Conservation (phyloP, 208 protist genomes). For the Crithidia fasciculata region DNA sequence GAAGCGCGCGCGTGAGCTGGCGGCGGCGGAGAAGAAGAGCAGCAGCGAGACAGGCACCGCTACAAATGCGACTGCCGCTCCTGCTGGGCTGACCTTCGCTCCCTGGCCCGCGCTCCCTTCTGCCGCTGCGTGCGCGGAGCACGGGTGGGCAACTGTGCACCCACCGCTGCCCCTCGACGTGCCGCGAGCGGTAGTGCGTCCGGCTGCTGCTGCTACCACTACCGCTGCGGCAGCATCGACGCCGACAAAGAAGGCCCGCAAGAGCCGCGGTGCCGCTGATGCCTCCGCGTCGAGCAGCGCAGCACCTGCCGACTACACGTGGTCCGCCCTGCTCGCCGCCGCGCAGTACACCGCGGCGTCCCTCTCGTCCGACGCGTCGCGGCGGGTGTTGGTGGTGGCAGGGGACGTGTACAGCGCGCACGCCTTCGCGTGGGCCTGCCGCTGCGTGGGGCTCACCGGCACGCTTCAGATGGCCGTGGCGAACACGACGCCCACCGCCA, state of each 20-base stretch:
- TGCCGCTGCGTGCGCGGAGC: slow-evolving; percentile 11
- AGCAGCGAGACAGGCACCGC: neutral
- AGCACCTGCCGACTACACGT: slow-evolving; percentile 31
- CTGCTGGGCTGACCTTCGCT: neutral
- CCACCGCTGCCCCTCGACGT: slow-evolving; percentile 40
- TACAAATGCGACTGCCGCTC: neutral
- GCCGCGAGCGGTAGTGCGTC: slow-evolving; percentile 50
- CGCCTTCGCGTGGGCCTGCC: slow-evolving; percentile 81
- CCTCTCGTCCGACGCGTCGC: slow-evolving; percentile 9
- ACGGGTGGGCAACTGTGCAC: slow-evolving; percentile 26
- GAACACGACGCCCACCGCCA: neutral
- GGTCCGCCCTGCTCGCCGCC: slow-evolving; percentile 60
- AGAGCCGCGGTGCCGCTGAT: too few species aligned
- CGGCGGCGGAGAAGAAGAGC: slow-evolving; percentile 3
- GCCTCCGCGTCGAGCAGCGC: too few species aligned
- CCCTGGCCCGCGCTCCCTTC: slow-evolving; percentile 43
- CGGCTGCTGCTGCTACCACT: slow-evolving; percentile 13
- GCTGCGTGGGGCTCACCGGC: slow-evolving; percentile 61
- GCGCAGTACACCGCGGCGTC: slow-evolving; percentile 49
- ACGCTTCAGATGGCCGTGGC: slow-evolving; percentile 50
- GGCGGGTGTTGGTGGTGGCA: slow-evolving; percentile 65
- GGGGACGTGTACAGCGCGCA: slow-evolving; percentile 59
- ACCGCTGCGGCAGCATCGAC: neutral
- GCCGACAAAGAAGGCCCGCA: neutral
- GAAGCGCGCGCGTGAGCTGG: slow-evolving; percentile 26